These are phyloP conservation scores for Ophiostoma sp. DNA, from an alignment of 2,329 filamentous ascomycete genomes.

Conservation along the genomic window DNA sequence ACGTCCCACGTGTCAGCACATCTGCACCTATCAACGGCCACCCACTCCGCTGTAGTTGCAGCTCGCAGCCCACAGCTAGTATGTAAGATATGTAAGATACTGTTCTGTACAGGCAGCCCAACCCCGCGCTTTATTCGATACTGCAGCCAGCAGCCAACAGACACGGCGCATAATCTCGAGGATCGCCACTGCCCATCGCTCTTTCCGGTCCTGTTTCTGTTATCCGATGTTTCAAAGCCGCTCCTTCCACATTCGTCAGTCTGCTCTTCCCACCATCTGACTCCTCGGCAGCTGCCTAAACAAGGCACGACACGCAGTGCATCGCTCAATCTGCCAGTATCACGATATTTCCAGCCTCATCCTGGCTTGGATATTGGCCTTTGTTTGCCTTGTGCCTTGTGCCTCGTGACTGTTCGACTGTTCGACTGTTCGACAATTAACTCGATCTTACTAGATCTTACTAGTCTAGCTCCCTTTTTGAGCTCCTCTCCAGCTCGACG, in stretches of 20 bases:
- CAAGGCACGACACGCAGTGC: neutral
- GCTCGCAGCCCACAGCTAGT: too few species aligned
- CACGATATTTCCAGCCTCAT: neutral
- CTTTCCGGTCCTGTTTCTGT: neutral
- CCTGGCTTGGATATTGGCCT: neutral
- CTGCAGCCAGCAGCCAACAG: neutral
- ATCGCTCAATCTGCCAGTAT: neutral
- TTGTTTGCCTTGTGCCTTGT: too few species aligned
- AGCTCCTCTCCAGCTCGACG: neutral
- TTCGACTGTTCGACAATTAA: too few species aligned
- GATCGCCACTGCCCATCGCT: neutral
- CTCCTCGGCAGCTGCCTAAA: neutral
- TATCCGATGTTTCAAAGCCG: too few species aligned
- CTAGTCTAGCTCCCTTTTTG: neutral
- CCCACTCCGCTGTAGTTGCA: too few species aligned
- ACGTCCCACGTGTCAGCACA: too few species aligned
- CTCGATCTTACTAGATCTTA: too few species aligned
- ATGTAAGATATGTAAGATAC: too few species aligned
- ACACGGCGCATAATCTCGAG: neutral
- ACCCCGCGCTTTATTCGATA: neutral
- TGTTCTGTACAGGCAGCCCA: neutral
- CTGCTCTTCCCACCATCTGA: neutral
- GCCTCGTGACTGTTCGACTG: too few species aligned
- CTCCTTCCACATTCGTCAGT: too few species aligned
- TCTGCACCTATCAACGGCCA: too few species aligned